Evolutionary conservation across 805 yeast species (phyloP).

Genomic region (Schwanniomyces polymorphus): DNA sequence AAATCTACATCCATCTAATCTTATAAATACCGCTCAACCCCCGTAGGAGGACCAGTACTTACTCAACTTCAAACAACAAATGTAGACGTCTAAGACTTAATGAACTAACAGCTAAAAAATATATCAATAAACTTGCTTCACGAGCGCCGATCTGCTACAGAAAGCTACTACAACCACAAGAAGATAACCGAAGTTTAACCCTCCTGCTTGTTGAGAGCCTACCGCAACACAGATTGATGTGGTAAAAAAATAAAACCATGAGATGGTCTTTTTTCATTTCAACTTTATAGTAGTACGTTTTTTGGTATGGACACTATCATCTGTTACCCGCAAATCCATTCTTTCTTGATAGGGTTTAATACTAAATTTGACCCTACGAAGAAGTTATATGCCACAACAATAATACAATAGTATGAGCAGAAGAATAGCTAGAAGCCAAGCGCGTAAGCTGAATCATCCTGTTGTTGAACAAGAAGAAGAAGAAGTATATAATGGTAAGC

Average conservation of each 20-base stretch:
- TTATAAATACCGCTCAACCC: slow-evolving; percentile 52
- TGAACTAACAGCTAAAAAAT: slow-evolving; percentile 9
- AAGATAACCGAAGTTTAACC: slow-evolving; percentile 30
- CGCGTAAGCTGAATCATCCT: slow-evolving; percentile 12
- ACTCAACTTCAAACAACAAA: slow-evolving; percentile 18
- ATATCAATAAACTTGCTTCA: slow-evolving; percentile 51
- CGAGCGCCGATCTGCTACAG: slow-evolving; percentile 72
- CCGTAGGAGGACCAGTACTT: slow-evolving; percentile 42
- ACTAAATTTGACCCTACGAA: background rate
- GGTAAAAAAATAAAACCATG: background rate
- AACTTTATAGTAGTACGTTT: slow-evolving; percentile 5
- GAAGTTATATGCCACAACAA: background rate
- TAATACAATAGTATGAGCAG: slow-evolving; percentile 22
- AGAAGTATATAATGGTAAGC: background rate
- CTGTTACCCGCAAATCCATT: slow-evolving; percentile 10
- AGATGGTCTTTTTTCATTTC: background rate
- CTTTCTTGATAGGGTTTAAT: slow-evolving; percentile 1
- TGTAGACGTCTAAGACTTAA: slow-evolving; percentile 17
- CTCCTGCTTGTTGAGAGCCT: slow-evolving; percentile 37
- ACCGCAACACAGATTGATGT: slow-evolving; percentile 55
- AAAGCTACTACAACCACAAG: slow-evolving; percentile 31
- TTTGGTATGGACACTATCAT: slow-evolving; percentile 1
- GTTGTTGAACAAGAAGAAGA: background rate
- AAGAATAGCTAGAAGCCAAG: slow-evolving; percentile 29
- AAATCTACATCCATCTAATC: slow-evolving; percentile 19